Conservation (phyloP, 2,329 filamentous ascomycete genomes). For the Fusarium sp. region DNA sequence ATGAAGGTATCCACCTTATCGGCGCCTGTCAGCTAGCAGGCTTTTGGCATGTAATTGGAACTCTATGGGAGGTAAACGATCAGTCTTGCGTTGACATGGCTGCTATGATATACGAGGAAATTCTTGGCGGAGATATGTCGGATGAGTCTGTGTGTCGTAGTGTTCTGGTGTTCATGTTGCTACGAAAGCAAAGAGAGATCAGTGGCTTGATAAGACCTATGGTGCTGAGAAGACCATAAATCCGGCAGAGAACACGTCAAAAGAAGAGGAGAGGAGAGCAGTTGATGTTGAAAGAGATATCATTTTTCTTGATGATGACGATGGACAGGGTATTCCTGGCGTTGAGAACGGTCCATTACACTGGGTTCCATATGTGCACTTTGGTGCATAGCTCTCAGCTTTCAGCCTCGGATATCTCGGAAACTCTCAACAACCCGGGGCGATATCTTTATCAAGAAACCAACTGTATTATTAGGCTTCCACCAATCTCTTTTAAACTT, state of each 20-base stretch:
- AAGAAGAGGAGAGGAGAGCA: fast-evolving
- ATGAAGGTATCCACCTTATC: not conserved
- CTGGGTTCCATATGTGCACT: not conserved
- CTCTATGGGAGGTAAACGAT: not conserved
- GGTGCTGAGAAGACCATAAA: no score
- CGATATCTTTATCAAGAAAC: fast-evolving
- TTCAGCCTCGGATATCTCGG: not conserved
- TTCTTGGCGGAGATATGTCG: fast-evolving
- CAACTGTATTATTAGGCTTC: fast-evolving
- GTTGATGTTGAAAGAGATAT: not conserved
- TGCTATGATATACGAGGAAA: not conserved
- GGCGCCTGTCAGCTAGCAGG: not conserved
- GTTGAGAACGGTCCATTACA: fast-evolving
- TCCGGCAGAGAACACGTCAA: fast-evolving
- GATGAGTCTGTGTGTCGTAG: not conserved
- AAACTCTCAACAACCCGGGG: not conserved
- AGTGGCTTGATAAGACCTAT: not conserved
- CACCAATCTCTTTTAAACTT: fast-evolving
- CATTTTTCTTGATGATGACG: not conserved
- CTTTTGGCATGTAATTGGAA: not conserved
- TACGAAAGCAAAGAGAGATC: not conserved
- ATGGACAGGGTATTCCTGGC: fast-evolving
- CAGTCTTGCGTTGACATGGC: not conserved
- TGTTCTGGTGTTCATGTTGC: not conserved
- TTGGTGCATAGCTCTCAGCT: not conserved